Evolutionary conservation across 257 asterid genomes (phyloP), one percentile per base, ranked within the genome.

Genomic region (Marsdenia floribunda): DNA sequence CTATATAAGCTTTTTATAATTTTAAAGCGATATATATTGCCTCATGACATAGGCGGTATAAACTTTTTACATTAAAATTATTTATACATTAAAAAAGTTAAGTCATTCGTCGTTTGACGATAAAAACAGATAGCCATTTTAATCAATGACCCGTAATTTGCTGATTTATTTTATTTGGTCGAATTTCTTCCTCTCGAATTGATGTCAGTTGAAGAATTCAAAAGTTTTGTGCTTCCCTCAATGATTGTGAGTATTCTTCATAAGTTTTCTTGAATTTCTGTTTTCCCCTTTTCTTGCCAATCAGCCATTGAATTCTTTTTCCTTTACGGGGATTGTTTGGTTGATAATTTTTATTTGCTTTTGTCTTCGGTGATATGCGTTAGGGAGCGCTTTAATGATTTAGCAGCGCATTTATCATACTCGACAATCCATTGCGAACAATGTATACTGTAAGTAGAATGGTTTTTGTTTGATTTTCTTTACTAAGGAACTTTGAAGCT

Each of bases 401-500:
- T 83, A 81, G 59, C 24, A 5, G 73, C 81, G 70, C 78, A 80
- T 82, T 71, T 88, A 78, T 83, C 88, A 0, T 78, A 78, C 87
- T 72, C 86, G 88, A 85, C 81, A 87, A 71, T 70, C 96, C 97
- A 54, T 86, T 29, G 98, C 90, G 90, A 67, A 97, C 95, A 26
- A 46, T 76, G 26, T 80, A 86, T 81, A 90, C 97, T 5, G 98
- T 91, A 83, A 89, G 96, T 74, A 83, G 76, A 70, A 38, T 13
- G 59, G 57, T 69, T 75, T 33, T 18, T n/a, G 73, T 73, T 46
- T 44, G 33, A 70, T 60, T 78, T 46, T 53, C 47, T 35, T 33
- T 8, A 14, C 29, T 18, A 47, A 50, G 35, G 16, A 46, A 58
- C 50, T 76, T 70, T 78, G 3, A n/a, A n/a, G 14, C 14, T 40